Percentiles rank a stretch among this genome's conserved stretches.
Conservation (phyloP, 2,329 filamentous ascomycete genomes). For the Diaporthe longicolla region DNA sequence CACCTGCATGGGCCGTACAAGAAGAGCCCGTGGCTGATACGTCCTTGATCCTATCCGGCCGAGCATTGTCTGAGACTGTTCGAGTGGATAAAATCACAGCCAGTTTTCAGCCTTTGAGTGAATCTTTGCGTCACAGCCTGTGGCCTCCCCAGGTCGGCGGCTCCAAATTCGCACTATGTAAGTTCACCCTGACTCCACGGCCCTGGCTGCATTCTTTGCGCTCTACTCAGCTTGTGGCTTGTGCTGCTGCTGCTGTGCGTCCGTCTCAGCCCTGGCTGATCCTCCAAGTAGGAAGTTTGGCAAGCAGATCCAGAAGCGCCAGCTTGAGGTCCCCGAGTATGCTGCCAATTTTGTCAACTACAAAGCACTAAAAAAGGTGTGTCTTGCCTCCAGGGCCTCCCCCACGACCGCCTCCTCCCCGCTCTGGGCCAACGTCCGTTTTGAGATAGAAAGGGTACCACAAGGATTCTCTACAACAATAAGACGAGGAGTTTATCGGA, state of each 20-base stretch:
- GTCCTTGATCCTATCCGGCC: background rate
- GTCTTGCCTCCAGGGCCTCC: constrained; percentile 45
- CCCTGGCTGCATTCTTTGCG: background rate
- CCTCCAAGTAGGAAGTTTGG: constrained; percentile 89
- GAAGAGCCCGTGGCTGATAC: constrained; percentile 34
- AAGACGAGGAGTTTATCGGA: background rate
- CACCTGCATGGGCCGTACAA: constrained; percentile 32
- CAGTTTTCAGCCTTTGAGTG: background rate
- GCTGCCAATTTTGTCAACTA: constrained; percentile 99
- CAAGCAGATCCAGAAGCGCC: constrained; percentile 98
- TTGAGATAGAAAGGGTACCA: constrained; percentile 11
- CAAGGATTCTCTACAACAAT: background rate
- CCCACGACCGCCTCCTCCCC: background rate
- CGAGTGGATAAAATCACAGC: constrained; percentile 3
- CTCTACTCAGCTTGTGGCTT: constrained; percentile 5
- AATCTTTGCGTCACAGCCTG: constrained; percentile 34
- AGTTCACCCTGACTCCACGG: constrained; percentile 44
- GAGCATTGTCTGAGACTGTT: constrained; percentile 26
- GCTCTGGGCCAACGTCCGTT: background rate
- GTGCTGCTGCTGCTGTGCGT: constrained; percentile 9
- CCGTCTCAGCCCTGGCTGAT: constrained; percentile 44
- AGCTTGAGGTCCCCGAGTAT: constrained; percentile 99
- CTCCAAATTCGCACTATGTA: constrained; percentile 53
- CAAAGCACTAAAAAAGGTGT: constrained; percentile 98
- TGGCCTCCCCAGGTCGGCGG: constrained; percentile 43